phyloP scores from a whole-genome alignment of 2,329 filamentous ascomycete genomes.

The Botryosphaeria dothidea region DNA sequence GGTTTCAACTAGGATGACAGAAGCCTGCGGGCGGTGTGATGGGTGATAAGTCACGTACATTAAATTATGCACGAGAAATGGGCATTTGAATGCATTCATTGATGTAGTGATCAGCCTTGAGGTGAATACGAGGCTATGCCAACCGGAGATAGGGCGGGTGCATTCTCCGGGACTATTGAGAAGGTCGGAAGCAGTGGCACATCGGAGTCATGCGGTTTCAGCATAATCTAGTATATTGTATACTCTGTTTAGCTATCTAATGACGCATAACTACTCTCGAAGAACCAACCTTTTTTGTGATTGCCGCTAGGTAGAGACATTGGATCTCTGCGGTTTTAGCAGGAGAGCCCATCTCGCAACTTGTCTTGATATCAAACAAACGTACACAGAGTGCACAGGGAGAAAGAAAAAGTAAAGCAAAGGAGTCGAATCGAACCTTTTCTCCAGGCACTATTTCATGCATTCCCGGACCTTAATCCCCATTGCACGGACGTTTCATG shows the following conservation, averaged over 20 bases:
- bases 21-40: neutral
- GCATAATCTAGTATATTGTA: neutral
- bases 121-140: neutral
- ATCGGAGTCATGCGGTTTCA: neutral
- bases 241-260: neutral
- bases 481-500: no score
- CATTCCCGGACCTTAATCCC: neutral
- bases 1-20: neutral
- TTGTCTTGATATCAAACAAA: neutral
- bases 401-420: neutral
- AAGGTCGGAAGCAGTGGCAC: neutral
- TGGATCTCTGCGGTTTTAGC: neutral
- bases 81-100: neutral
- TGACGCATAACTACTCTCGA: neutral
- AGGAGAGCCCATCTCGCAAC: neutral
- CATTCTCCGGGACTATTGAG: neutral
- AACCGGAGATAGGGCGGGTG: neutral
- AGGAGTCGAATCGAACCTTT: no score
- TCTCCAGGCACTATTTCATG: neutral
- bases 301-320: no score
- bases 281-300: no score
- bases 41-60: neutral
- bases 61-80: neutral
- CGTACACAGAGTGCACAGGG: neutral
- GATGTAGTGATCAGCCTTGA: neutral